These are phyloP conservation scores for Plasmodium cynomolgi DNA, from an alignment of 169 alveolate genomes.

Conservation along the genomic window DNA sequence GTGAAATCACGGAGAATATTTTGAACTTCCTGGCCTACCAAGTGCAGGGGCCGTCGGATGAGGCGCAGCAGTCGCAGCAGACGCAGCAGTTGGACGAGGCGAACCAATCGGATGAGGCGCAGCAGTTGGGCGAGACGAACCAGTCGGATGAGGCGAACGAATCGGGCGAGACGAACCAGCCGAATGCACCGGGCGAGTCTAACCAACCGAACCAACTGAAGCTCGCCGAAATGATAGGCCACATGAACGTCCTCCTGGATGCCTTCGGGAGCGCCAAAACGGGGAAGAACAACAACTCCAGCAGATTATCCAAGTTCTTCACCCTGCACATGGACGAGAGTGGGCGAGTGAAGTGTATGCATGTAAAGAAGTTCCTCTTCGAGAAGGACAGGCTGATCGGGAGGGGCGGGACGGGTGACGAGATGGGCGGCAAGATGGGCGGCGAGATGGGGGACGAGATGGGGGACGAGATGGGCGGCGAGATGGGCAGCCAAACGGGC, in stretches of 20 bases:
- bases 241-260: slow-evolving; percentile 10
- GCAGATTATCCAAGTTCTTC: slow-evolving; percentile 28
- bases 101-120: background rate
- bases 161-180: background rate
- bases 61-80: no score
- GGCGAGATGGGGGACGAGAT: no score
- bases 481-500: background rate
- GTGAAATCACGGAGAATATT: slow-evolving; percentile 93
- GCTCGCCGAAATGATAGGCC: slow-evolving; percentile 5
- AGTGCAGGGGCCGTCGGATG: background rate
- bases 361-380: slow-evolving; percentile 31
- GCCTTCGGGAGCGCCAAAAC: slow-evolving; percentile 61
- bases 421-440: no score
- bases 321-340: slow-evolving; percentile 20
- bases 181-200: background rate
- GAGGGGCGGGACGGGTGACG: background rate
- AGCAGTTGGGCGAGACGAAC: no score
- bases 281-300: slow-evolving; percentile 32
- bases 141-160: background rate
- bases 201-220: background rate
- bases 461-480: background rate
- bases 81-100: background rate
- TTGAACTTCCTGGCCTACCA: slow-evolving; percentile 86
- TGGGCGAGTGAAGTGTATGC: background rate
- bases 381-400: slow-evolving; percentile 43